Conservation (phyloP, 2,329 filamentous ascomycete genomes). For the Cytospora piceae region DNA sequence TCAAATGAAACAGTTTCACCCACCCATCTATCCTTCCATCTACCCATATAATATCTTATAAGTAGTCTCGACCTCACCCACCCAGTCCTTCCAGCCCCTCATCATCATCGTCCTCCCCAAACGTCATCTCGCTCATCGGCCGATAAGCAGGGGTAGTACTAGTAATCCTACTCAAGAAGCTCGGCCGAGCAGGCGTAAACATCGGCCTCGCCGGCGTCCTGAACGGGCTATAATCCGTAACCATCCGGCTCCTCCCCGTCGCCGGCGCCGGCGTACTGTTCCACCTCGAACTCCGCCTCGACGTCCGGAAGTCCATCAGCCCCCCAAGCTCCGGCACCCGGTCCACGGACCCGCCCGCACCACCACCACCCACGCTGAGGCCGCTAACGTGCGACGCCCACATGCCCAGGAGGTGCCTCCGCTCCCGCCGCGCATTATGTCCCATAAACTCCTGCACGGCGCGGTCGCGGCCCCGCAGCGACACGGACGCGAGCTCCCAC, state of each 20-base stretch:
- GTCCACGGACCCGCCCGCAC: conserved; percentile 30
- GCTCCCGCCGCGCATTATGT: conserved; percentile 33
- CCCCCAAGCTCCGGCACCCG: conserved; percentile 26
- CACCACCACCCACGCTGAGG: conserved; percentile 10
- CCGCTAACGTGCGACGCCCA: conserved; percentile 33
- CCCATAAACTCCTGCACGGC: conserved; percentile 34
- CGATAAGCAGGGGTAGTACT: conserved; percentile 29
- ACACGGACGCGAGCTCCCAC: conserved; percentile 37
- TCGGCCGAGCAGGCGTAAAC: conserved; percentile 24
- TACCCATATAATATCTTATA: background rate
- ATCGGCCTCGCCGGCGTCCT: conserved; percentile 21
- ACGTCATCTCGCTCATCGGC: conserved; percentile 28
- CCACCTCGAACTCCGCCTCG: conserved; percentile 29
- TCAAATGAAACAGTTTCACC: conserved; percentile 12
- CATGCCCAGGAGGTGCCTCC: conserved; percentile 32
- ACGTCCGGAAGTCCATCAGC: conserved; percentile 28
- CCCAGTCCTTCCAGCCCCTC: conserved; percentile 1
- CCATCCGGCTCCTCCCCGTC: conserved; percentile 20
- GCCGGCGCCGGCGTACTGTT: conserved; percentile 25
- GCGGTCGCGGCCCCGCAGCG: conserved; percentile 33
- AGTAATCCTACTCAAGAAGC: conserved; percentile 19
- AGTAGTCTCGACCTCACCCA: background rate
- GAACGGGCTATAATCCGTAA: conserved; percentile 28
- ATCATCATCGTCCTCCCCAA: conserved; percentile 25
- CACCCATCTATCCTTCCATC: background rate